Conservation (phyloP, 2,329 filamentous ascomycete species). For the Elsinoe perseae region DNA sequence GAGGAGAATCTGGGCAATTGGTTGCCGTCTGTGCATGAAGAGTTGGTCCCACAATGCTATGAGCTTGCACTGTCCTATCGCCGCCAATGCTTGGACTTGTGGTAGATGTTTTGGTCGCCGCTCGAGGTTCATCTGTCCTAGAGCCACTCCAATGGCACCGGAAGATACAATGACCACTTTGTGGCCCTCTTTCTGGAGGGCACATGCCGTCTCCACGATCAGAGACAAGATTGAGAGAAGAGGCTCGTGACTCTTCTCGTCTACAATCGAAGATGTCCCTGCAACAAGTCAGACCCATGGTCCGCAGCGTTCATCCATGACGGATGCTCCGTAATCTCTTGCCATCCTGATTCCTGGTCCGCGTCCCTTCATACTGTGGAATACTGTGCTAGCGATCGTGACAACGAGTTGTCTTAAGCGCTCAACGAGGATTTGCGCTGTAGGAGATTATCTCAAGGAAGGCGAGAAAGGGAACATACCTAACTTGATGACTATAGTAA, state of each 20-base stretch:
- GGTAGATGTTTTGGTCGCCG: constrained; percentile 85
- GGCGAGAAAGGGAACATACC: constrained; percentile 45
- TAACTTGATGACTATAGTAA: constrained; percentile 80
- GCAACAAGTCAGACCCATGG: constrained; percentile 13
- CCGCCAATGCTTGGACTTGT: constrained; percentile 84
- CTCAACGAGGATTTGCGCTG: neutral
- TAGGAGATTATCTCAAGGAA: neutral
- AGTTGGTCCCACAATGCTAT: constrained; percentile 94
- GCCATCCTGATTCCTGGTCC: too few species aligned
- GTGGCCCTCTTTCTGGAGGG: constrained; percentile 82
- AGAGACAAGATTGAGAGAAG: constrained; percentile 81
- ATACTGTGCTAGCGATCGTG: too few species aligned
- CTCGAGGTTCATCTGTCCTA: constrained; percentile 81
- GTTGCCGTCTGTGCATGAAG: constrained; percentile 79
- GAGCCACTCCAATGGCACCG: constrained; percentile 87
- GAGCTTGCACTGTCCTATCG: constrained; percentile 89
- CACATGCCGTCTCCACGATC: constrained; percentile 90
- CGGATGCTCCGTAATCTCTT: too few species aligned
- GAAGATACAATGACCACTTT: constrained; percentile 94
- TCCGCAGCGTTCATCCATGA: too few species aligned
- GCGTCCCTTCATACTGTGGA: too few species aligned
- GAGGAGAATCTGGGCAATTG: constrained; percentile 87
- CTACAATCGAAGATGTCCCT: constrained; percentile 99
- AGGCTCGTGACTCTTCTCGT: constrained; percentile 90
- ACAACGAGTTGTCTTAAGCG: too few species aligned